These are phyloP conservation scores for Chrysoporthe deuterocubensis DNA, from an alignment of 2,329 filamentous ascomycete genomes.

Conservation along the genomic window DNA sequence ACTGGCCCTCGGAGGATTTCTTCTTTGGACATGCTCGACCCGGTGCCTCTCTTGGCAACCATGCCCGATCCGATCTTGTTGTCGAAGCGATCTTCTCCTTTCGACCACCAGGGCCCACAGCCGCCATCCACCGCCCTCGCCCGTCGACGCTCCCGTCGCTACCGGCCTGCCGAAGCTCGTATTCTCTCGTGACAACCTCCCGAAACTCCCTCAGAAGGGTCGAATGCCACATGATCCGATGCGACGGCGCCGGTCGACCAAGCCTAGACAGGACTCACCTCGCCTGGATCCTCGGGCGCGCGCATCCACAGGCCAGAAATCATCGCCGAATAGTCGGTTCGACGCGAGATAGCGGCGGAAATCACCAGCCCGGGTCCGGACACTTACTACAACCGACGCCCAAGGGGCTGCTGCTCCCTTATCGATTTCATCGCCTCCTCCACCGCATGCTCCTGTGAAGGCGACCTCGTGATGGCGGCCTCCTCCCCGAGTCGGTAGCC, in stretches of 20 bases:
- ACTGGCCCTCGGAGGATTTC: constrained; percentile 2
- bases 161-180: constrained; percentile 1
- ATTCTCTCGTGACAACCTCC: neutral
- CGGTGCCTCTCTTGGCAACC: constrained; percentile 10
- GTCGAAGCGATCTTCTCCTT: constrained; percentile 21
- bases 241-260: neutral
- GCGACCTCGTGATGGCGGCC: neutral
- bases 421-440: too few species aligned
- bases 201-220: neutral
- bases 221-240: neutral
- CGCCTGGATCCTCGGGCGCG: neutral
- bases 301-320: neutral
- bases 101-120: constrained; percentile 9
- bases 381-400: neutral
- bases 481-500: neutral
- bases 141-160: constrained; percentile 1
- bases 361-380: constrained; percentile 2
- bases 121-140: neutral
- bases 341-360: constrained; percentile 4
- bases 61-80: constrained; percentile 18
- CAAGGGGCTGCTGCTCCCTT: too few species aligned
- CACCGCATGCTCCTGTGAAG: too few species aligned
- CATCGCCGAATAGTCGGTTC: neutral
- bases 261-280: neutral
- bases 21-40: neutral